phyloP scores from a whole-genome alignment of 2,329 filamentous ascomycete genomes.

The Aspergillus brasiliensis region DNA sequence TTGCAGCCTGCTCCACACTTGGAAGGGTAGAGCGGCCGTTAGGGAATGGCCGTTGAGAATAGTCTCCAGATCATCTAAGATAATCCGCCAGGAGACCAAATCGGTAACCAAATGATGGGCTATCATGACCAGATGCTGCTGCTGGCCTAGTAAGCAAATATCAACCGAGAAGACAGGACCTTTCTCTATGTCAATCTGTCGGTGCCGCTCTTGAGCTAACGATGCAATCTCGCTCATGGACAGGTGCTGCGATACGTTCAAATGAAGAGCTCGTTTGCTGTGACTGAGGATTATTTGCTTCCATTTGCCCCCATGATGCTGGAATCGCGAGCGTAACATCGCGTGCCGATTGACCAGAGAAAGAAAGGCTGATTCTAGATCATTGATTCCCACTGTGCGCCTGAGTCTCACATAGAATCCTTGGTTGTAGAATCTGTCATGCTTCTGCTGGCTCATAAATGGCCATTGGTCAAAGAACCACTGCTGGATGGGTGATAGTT shows the following conservation, averaged over 20 bases:
- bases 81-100: not conserved
- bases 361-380: not conserved
- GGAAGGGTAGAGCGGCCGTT: no score
- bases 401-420: conserved; percentile 10
- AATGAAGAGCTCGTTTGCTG: not conserved
- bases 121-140: not conserved
- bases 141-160: not conserved
- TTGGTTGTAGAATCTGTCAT: conserved; percentile 9
- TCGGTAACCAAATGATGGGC: not conserved
- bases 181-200: not conserved
- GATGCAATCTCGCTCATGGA: not conserved
- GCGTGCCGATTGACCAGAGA: no score
- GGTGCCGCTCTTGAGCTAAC: not conserved
- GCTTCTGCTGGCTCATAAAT: conserved; percentile 1
- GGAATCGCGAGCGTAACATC: no score
- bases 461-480: conserved; percentile 11
- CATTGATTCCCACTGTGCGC: not conserved
- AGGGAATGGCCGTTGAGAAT: not conserved
- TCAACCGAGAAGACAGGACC: not conserved
- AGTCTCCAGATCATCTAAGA: not conserved
- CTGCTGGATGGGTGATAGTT: conserved; percentile 20
- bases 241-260: not conserved
- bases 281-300: no score
- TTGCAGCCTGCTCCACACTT: no score
- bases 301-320: no score